phyloP scores from a whole-genome alignment of 345 rosid genomes.

The Gossypium anomalum region DNA sequence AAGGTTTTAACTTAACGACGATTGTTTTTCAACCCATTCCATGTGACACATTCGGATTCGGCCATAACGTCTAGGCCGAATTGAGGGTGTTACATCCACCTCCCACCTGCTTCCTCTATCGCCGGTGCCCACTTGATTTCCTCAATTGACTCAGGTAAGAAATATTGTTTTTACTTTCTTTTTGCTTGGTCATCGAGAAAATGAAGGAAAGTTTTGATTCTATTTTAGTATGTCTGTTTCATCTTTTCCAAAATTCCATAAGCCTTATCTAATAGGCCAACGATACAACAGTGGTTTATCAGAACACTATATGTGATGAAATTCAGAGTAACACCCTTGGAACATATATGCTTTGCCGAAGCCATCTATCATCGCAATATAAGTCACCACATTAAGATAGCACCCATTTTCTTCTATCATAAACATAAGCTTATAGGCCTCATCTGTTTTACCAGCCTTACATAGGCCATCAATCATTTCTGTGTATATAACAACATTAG shows the following conservation, averaged over 20 bases:
- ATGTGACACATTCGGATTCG: too few relatives aligned
- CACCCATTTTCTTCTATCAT: constrained; percentile 93
- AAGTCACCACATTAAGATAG: constrained; percentile 90
- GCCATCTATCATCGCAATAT: constrained; percentile 92
- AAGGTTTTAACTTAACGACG: too few relatives aligned
- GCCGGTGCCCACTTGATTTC: too few relatives aligned
- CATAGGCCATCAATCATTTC: constrained; percentile 83
- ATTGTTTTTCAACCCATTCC: too few relatives aligned
- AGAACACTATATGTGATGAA: constrained; percentile 72
- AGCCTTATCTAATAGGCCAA: constrained; percentile 71
- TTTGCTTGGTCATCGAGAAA: too few relatives aligned
- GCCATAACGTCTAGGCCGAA: too few relatives aligned
- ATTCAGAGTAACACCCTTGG: constrained; percentile 84
- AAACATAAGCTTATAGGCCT: constrained; percentile 26
- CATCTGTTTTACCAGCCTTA: constrained; percentile 1
- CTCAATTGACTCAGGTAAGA: too few relatives aligned
- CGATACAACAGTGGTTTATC: constrained; percentile 70
- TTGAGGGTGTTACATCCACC: too few relatives aligned
- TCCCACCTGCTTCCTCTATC: too few relatives aligned
- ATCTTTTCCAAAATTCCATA: constrained; percentile 72
- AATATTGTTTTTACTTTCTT: too few relatives aligned
- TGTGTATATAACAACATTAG: constrained; percentile 82
- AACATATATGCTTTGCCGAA: constrained; percentile 69
- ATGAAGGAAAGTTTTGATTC: too few relatives aligned
- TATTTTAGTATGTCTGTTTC: constrained; percentile 59